Conservation (phyloP, 2,329 filamentous ascomycete genomes). For the Onygena corvina region DNA sequence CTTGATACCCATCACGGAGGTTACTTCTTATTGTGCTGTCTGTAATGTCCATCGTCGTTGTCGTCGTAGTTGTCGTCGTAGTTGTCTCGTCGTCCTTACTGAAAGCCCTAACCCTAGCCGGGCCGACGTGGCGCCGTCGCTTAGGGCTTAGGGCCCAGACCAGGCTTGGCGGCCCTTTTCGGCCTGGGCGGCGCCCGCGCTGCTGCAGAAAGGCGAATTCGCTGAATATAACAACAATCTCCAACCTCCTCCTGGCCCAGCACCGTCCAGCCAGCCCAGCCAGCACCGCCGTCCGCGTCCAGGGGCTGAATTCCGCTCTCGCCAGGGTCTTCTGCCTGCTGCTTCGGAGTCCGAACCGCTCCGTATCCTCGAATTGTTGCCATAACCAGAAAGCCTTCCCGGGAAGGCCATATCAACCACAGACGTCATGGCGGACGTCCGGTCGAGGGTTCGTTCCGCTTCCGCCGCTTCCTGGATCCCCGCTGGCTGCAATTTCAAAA, state of each 20-base stretch:
- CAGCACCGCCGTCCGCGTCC: slow-evolving; percentile 11
- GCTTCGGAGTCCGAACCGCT: slow-evolving; percentile 19
- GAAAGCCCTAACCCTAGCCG: not conserved
- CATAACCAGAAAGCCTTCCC: slow-evolving; percentile 39
- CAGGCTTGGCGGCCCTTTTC: slow-evolving; percentile 2
- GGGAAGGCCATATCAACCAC: slow-evolving; percentile 38
- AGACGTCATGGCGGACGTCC: slow-evolving; percentile 43
- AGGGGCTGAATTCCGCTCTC: slow-evolving; percentile 23
- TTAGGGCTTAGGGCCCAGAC: not conserved
- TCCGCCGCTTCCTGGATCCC: slow-evolving; percentile 10
- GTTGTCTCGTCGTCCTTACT: no score
- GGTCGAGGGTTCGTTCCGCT: slow-evolving; percentile 37
- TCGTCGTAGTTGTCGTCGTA: no score
- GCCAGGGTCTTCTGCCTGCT: slow-evolving; percentile 27
- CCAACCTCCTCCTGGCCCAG: not conserved
- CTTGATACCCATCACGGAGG: no score
- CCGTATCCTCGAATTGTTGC: slow-evolving; percentile 32
- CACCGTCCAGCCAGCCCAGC: slow-evolving; percentile 8
- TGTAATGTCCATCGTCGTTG: not conserved
- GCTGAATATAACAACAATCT: not conserved
- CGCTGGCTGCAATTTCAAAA: not conserved
- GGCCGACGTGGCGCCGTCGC: not conserved
- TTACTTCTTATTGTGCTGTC: not conserved
- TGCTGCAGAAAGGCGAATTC: slow-evolving; percentile 4
- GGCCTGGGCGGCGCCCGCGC: not conserved